Conservation (phyloP, 495 filamentous ascomycete genomes). For the Hypomontagnella submonticulosa region DNA sequence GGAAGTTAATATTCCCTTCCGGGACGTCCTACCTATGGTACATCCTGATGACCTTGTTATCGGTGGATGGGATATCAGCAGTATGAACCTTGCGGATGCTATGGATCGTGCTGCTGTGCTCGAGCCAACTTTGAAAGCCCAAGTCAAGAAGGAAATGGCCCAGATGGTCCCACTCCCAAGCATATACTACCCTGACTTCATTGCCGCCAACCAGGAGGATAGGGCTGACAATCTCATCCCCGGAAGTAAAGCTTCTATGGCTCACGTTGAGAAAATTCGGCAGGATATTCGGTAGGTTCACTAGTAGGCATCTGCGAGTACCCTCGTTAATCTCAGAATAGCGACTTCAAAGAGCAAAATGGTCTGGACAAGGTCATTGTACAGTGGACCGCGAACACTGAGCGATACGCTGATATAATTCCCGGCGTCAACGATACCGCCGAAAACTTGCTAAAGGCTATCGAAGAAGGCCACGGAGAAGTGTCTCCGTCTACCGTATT, state of each 20-base stretch:
- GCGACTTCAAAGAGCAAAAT: constrained; percentile 90
- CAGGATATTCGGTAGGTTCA: constrained; percentile 84
- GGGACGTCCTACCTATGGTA: constrained; percentile 93
- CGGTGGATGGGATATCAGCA: constrained; percentile 97
- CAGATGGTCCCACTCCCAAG: constrained; percentile 89
- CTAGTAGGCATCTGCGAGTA: not conserved
- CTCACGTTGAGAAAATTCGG: constrained; percentile 93
- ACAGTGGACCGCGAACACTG: constrained; percentile 99
- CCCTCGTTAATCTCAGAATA: constrained; percentile 52
- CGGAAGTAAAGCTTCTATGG: constrained; percentile 83
- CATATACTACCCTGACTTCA: constrained; percentile 99
- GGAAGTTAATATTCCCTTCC: constrained; percentile 97
- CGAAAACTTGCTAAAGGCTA: constrained; percentile 88
- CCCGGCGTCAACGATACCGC: constrained; percentile 95
- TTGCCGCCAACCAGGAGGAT: constrained; percentile 97
- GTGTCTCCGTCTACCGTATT: constrained; percentile 95
- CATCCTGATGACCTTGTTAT: constrained; percentile 96
- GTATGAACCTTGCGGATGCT: constrained; percentile 84
- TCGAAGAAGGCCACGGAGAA: constrained; percentile 86
- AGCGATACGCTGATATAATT: constrained; percentile 91
- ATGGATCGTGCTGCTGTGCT: constrained; percentile 97
- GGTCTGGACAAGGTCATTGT: constrained; percentile 95
- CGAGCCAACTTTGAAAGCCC: constrained; percentile 88
- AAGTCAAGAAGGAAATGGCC: constrained; percentile 92
- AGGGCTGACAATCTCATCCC: constrained; percentile 91